Evolutionary conservation across 2,329 filamentous ascomycete genomes (phyloP).

Genomic region (Pestalotiopsis sp.): DNA sequence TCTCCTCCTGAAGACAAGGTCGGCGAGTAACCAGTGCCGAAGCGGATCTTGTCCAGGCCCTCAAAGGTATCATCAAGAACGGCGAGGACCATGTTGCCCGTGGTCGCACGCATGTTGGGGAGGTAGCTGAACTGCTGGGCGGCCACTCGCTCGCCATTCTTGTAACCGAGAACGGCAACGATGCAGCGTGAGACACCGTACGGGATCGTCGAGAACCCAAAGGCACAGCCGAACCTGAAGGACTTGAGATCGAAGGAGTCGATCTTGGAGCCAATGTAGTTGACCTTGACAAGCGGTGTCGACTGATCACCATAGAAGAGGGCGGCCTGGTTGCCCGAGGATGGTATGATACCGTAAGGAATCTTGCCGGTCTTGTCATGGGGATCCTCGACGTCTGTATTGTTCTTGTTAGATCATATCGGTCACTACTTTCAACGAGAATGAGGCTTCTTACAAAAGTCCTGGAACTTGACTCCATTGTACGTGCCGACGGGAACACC

Average conservation of each 20-base stretch:
- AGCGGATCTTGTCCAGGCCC: not conserved
- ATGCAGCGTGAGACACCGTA: not conserved
- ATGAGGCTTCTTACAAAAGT: not conserved
- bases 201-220: not conserved
- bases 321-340: not conserved
- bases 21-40: not conserved
- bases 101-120: not conserved
- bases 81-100: not conserved
- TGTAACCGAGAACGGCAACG: not conserved
- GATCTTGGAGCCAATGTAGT: not conserved
- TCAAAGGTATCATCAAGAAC: not conserved
- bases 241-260: not conserved
- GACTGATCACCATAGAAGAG: not conserved
- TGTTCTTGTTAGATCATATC: not conserved
- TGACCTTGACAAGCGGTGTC: not conserved
- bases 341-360: not conserved
- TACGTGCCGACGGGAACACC: not conserved
- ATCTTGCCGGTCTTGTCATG: not conserved
- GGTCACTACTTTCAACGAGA: too few species aligned
- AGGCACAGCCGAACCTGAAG: not conserved
- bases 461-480: constrained; percentile 5
- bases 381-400: not conserved
- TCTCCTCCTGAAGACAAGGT: not conserved
- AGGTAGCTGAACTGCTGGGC: not conserved
- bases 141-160: not conserved